Evolutionary conservation across 768 basidiomycete genomes (phyloP).

Genomic region (Hericium rajendrae): DNA sequence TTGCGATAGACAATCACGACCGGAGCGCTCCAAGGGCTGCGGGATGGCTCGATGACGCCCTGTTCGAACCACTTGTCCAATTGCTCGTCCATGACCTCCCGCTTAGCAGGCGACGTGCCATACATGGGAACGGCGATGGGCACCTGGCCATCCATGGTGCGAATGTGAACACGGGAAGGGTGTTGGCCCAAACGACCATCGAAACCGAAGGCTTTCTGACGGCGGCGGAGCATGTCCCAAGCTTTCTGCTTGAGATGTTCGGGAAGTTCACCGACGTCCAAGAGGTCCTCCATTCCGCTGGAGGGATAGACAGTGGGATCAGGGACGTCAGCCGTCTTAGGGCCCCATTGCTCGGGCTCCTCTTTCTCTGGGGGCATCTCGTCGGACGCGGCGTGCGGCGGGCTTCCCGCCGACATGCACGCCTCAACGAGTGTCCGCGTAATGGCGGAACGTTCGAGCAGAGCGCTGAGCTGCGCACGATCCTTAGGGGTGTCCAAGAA

Average conservation of each 20-base stretch:
- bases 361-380: too few relatives aligned
- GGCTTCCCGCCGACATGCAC: too few relatives aligned
- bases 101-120: neutral
- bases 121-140: conserved; percentile 1
- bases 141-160: neutral
- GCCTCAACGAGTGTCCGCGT: too few relatives aligned
- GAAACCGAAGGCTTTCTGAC: conserved; percentile 1
- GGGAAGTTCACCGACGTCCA: conserved; percentile 2
- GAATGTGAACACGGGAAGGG: neutral
- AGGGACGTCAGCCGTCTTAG: neutral
- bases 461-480: too few relatives aligned
- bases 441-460: too few relatives aligned
- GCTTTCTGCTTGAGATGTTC: neutral
- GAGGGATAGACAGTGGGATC: conserved; percentile 1
- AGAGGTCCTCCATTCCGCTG: neutral
- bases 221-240: neutral
- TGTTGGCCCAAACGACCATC: conserved; percentile 1
- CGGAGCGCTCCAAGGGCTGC: conserved; percentile 2
- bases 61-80: neutral
- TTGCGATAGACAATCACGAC: conserved; percentile 15
- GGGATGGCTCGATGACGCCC: neutral
- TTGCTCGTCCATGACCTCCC: neutral
- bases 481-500: neutral
- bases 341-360: neutral
- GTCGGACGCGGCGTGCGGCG: too few relatives aligned